These are phyloP conservation scores for Vitis amurensis DNA, from an alignment of 164 flowering plant species.

Conservation along the genomic window DNA sequence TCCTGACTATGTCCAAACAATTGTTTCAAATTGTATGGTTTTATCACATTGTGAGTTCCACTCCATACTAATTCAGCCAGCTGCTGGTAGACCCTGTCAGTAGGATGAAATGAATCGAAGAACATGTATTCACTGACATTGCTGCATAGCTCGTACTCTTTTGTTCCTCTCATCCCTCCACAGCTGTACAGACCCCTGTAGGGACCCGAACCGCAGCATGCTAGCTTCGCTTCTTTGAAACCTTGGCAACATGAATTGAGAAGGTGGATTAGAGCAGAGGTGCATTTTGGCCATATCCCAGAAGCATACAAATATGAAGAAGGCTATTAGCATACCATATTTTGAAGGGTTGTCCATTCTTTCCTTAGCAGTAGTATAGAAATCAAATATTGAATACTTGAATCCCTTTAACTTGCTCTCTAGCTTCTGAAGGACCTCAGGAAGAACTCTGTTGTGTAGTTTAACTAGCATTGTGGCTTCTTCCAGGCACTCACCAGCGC, in stretches of 20 bases:
- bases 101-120: neutral
- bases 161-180: neutral
- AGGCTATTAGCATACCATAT: neutral
- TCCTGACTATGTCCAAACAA: too few relatives aligned
- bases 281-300: too few relatives aligned
- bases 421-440: neutral
- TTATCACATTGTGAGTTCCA: neutral
- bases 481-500: too few relatives aligned
- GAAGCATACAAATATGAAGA: too few relatives aligned
- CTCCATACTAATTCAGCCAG: constrained; percentile 2
- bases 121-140: neutral
- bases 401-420: neutral
- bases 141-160: neutral
- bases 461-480: neutral
- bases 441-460: constrained; percentile 1
- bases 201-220: neutral
- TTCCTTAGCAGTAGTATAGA: neutral
- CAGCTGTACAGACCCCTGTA: neutral
- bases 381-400: constrained; percentile 3
- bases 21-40: neutral
- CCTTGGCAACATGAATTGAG: neutral
- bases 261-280: too few relatives aligned
- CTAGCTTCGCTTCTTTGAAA: neutral
- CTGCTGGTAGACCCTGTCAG: neutral
- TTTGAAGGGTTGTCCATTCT: neutral